Evolutionary conservation across 2,329 filamentous ascomycete species (phyloP), one percentile per base, ranked within the genome.

Genomic region (Lasiodiplodia theobromae): DNA sequence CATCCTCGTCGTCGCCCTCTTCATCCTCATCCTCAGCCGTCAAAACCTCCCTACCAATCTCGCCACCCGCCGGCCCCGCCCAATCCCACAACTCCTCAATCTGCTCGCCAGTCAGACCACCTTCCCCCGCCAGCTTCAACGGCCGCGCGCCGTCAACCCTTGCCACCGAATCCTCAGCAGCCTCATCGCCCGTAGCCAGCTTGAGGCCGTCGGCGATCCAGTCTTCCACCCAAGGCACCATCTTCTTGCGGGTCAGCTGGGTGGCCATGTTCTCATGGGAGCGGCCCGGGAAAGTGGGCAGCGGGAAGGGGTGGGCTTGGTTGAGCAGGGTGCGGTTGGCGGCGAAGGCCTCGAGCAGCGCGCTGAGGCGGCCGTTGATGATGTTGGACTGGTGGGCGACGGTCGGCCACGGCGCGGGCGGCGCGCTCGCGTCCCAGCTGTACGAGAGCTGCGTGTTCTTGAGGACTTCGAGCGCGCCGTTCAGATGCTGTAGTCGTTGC

Each of bases 231-330:
- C 88, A 85, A 0, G 92, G 92, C 72, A 96, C 93, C 60, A 94
- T 86, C 77, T 96, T 96, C 80, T 96, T 96, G 49, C 93, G 90
- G 38, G 96, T 83, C 2, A 97, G 84, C 73, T 91, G 87, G 31
- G 87, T 84, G 1, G 95, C 85, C 60, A 77, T 74, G 1, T 77
- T 81, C 77, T 79, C 77, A 86, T 90, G 73, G 86, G 89, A 47
- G 88, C 91, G 4, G 23, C 76, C 78, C 88, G 93, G 79, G 88
- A 96, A 77, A 21, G 89, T 89, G 2, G 92, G 91, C 14, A 90
- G 88, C 0, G 93, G 93, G 76, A 92, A 93, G 25, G 92, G 87
- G 71, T 92, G 90, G 64, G 93, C 85, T 67, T 88, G 88, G 68
- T 85, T 86, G 70, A 96, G 88, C 56, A 93, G 86, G 52, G 90